Evolutionary conservation across 768 basidiomycete species (phyloP), one percentile per base, ranked within the genome.

Genomic region (Phylloporus arenicola): DNA sequence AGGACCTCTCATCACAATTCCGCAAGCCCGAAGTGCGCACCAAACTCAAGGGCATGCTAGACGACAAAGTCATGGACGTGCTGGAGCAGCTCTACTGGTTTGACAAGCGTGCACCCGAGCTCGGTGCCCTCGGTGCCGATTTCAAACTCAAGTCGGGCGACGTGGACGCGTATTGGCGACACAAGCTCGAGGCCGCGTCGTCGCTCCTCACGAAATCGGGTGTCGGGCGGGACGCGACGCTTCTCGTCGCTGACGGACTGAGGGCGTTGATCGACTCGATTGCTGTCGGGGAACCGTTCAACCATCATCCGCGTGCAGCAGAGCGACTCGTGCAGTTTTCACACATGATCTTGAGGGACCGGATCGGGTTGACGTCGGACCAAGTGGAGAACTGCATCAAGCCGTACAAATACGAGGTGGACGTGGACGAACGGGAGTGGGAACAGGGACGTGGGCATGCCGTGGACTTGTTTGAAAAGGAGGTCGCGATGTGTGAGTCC

Each of bases 351-450:
- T 71, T 99, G 46, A 79, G 95, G 51, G 95, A 98, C 62, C 82
- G 95, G 6, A 88, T 97, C 50, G 88, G 91, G 14, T 71, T 95
- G 48, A 92, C 96, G n/a, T 87, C 91, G 5, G 96, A 99, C 66
- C 95, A 98, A 70, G 95, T 99, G 14, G 96, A 99, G 75, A 99
- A 98, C 68, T 95, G 92, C 69, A 97, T 99, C 76, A 99, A 99
- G 70, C 96, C 95, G 25, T 97, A 83, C 79, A 99, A 99, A 74
- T 95, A 96, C 63, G 95, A 98, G 63, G 85, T 98, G 24, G 96
- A 99, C 64, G 87, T 97, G 13, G 93, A 97, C 55, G 78, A 81
- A 13, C 74, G 85, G 37, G 96, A 99, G 67, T 99, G 96, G 96
- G 89, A 91, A 58, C 63, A 74, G 2, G 96, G 96, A 1, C 74